phyloP scores from a whole-genome alignment of 306 rosid genomes.

The Medicago lupulina region DNA sequence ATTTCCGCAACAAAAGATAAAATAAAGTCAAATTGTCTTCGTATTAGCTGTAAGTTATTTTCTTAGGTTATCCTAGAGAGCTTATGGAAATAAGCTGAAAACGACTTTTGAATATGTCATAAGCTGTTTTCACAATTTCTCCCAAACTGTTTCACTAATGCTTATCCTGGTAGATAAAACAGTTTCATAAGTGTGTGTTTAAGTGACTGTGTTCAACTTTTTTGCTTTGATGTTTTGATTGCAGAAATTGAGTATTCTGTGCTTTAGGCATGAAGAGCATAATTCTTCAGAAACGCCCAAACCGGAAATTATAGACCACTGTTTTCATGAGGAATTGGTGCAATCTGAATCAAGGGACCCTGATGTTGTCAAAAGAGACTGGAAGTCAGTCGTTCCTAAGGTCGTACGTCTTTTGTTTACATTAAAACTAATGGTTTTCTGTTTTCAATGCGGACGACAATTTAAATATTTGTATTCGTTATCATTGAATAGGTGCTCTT shows the following conservation, averaged over 20 bases:
- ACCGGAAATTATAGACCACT: constrained; percentile 53
- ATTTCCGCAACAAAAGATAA: no score
- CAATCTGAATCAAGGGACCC: constrained; percentile 56
- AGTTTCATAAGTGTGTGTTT: background rate
- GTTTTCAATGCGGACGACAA: background rate
- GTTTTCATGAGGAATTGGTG: constrained; percentile 58
- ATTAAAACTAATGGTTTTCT: background rate
- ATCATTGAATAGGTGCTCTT: background rate
- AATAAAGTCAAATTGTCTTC: no score
- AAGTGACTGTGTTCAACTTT: background rate
- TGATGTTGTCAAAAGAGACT: constrained; percentile 47
- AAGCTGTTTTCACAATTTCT: no score
- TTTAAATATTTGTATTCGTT: constrained; percentile 25
- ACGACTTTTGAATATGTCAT: no score
- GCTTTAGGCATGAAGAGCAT: constrained; percentile 76
- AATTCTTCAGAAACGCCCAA: constrained; percentile 65
- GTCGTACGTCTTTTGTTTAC: constrained; percentile 43
- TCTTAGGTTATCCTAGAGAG: no score
- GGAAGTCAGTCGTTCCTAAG: constrained; percentile 53
- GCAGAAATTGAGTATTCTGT: constrained; percentile 75
- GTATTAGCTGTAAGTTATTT: no score
- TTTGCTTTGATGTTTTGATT: constrained; percentile 25
- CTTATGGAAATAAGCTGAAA: no score
- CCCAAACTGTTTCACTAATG: no score
- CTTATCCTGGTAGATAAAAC: no score